These are phyloP conservation scores for Ceriops tagal DNA, from an alignment of 345 rosid species.

Conservation along the genomic window DNA sequence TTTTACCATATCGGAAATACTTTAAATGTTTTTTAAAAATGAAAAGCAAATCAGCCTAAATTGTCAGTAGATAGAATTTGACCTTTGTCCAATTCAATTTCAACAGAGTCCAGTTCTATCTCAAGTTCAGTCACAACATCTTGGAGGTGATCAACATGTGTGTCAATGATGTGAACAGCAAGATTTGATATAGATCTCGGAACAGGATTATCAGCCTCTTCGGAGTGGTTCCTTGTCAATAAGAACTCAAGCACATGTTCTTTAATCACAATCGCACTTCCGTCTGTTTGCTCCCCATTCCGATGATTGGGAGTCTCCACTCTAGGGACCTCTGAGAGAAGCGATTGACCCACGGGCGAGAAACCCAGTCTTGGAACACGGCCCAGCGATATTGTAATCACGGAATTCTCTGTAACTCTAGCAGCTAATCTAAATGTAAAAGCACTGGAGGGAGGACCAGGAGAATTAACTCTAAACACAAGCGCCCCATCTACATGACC, in stretches of 20 bases:
- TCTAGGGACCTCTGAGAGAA: slow-evolving; percentile 85
- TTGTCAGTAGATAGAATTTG: slow-evolving; percentile 7
- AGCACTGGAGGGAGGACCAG: slow-evolving; percentile 71
- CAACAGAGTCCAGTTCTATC: slow-evolving; percentile 84
- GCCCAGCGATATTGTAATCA: slow-evolving; percentile 87
- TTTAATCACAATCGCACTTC: slow-evolving; percentile 71
- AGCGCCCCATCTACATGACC: slow-evolving; percentile 87
- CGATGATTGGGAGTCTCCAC: slow-evolving; percentile 54
- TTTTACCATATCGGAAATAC: background rate
- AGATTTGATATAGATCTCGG: slow-evolving; percentile 84
- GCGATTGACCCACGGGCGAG: slow-evolving; percentile 74
- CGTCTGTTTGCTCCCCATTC: slow-evolving; percentile 49
- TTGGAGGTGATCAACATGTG: slow-evolving; percentile 92
- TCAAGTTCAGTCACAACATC: slow-evolving; percentile 84
- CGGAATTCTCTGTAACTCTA: slow-evolving; percentile 82
- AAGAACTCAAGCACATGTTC: slow-evolving; percentile 97
- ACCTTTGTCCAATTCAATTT: slow-evolving; percentile 94
- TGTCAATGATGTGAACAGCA: slow-evolving; percentile 80
- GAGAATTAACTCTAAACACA: slow-evolving; percentile 93
- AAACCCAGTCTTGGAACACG: slow-evolving; percentile 89
- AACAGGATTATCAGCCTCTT: slow-evolving; percentile 97
- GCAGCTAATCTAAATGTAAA: slow-evolving; percentile 89
- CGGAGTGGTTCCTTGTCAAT: slow-evolving; percentile 93
- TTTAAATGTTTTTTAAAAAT: no score
- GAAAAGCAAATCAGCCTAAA: no score